phyloP scores from a whole-genome alignment of 257 asterid genomes.

The Lycium barbarum region DNA sequence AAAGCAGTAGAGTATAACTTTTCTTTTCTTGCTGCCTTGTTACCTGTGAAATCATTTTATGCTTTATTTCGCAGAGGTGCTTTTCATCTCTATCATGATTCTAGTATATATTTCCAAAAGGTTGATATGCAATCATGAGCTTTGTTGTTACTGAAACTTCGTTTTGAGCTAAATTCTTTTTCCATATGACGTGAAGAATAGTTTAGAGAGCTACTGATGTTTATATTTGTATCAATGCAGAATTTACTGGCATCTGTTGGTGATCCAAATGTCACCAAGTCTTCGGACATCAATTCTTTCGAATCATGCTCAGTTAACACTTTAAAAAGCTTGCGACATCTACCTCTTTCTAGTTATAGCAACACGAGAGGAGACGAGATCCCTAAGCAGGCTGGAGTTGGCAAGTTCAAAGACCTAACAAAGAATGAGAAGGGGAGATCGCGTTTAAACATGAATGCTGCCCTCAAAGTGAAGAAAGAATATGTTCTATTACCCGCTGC shows the following conservation, averaged over 20 bases:
- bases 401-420: background rate
- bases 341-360: background rate
- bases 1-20: too few relatives aligned
- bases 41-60: too few relatives aligned
- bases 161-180: too few relatives aligned
- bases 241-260: background rate
- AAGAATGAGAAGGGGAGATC: background rate
- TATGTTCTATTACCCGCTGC: background rate
- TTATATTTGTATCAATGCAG: background rate
- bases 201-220: background rate
- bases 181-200: too few relatives aligned
- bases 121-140: too few relatives aligned
- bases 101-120: too few relatives aligned
- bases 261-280: background rate
- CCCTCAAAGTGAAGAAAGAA: background rate
- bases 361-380: background rate
- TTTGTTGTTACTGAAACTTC: too few relatives aligned
- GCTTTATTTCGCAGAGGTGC: too few relatives aligned
- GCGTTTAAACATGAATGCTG: background rate
- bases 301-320: background rate
- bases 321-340: background rate
- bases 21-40: too few relatives aligned
- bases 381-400: background rate
- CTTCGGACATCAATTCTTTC: background rate
- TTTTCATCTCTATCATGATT: too few relatives aligned